These are phyloP conservation scores for Lodderomyces elongisporus DNA, from an alignment of 1,139 yeast species.

Conservation along the genomic window DNA sequence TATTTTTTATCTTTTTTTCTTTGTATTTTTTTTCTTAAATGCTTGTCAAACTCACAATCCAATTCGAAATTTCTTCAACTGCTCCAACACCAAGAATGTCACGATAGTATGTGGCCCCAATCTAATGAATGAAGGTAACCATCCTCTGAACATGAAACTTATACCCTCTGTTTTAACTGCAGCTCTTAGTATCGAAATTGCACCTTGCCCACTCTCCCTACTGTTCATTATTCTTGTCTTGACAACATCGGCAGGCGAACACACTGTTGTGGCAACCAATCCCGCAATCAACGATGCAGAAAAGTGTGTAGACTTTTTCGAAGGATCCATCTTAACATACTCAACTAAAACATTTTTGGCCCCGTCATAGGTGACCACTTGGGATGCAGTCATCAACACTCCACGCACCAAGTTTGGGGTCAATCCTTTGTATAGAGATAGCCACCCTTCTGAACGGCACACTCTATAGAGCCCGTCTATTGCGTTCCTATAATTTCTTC, in stretches of 20 bases:
- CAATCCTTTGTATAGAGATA: slow-evolving; percentile 68
- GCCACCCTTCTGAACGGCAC: slow-evolving; percentile 53
- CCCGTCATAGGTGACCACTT: slow-evolving; percentile 81
- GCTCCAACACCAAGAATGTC: slow-evolving; percentile 77
- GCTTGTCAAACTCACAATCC: slow-evolving; percentile 34
- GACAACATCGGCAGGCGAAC: slow-evolving; percentile 89
- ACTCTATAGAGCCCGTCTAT: slow-evolving; percentile 68
- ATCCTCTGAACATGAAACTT: slow-evolving; percentile 80
- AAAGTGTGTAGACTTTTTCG: slow-evolving; percentile 68
- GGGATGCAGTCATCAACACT: slow-evolving; percentile 85
- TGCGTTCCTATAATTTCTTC: slow-evolving; percentile 76
- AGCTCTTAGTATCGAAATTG: slow-evolving; percentile 44
- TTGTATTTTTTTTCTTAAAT: background rate
- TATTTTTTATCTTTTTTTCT: background rate
- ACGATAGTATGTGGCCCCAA: slow-evolving; percentile 88
- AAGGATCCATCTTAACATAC: slow-evolving; percentile 48
- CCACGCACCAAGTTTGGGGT: slow-evolving; percentile 78
- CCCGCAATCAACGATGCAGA: slow-evolving; percentile 76
- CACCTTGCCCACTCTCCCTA: slow-evolving; percentile 46
- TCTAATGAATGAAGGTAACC: slow-evolving; percentile 84
- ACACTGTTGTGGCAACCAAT: slow-evolving; percentile 81
- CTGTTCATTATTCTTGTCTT: slow-evolving; percentile 84
- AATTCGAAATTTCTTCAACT: slow-evolving; percentile 54
- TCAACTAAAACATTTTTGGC: slow-evolving; percentile 61
- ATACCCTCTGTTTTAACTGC: slow-evolving; percentile 70